Base-by-base conservation (phyloP, 2,329 filamentous ascomycete genomes). In the Rhytidhysteron rufulum region DNA sequence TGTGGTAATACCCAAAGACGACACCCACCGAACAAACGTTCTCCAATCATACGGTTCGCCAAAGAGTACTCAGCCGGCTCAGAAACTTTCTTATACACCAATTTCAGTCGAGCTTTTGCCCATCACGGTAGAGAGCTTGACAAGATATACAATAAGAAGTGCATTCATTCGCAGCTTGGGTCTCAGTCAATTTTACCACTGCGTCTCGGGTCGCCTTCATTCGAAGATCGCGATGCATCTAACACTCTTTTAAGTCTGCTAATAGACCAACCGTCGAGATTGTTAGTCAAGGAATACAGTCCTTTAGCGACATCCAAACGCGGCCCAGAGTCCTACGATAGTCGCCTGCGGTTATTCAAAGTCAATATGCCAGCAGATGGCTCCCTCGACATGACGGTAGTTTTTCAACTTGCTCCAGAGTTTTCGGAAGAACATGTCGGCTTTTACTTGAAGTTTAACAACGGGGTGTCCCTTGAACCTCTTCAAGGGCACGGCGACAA, bases 81-180 rank as follows among this genome's bases (percentile, higher is more conserved):
- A 2, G 49, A 60, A 5, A 41, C 15, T 5, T 67, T 66, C 48
- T 67, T 70, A 47, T 64, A 60, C 35, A 67, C 65, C 6, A 52
- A 67, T 39, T 69, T 69, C 37, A 48, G 32, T 27, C 51, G 59
- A 39, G 63, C 58, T 2, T 65, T 66, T 40, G 37, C 45, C 3
- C 21, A 21, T 5, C 52, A 57, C 27, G n/a, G 31, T 5, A 35
- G 34, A 5, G n/a, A 47, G 17, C 10, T 56, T 2, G 25, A 41
- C 15, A 15, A 27, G 3, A 19, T 39, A 4, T 55, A 53, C 29
- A 30, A 39, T 18, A 53, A 47, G 10, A 37, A 46, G n/a, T 22
- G n/a, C 2, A 24, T 52, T 3, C 55, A 60, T 37, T 49, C 58
- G 7, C 58, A 64, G 34, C 40, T 69, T 6, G 54, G 55, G 2